Evolutionary conservation across 495 filamentous ascomycete genomes (phyloP).

Genomic region (Chaetomidium leptoderma): DNA sequence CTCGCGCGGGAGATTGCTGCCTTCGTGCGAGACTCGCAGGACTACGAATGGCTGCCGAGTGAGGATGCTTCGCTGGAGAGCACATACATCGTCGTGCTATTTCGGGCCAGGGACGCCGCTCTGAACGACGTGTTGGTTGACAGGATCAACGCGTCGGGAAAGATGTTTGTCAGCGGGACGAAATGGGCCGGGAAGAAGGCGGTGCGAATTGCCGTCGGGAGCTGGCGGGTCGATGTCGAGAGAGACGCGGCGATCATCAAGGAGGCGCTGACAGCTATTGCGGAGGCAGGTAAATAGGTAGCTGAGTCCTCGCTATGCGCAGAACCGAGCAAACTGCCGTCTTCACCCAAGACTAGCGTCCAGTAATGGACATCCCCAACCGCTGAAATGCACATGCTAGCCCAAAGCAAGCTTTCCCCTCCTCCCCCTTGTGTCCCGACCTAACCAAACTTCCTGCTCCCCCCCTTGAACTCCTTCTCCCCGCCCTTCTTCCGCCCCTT

Average conservation of each 20-base stretch:
- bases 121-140: constrained; percentile 62
- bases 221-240: constrained; percentile 65
- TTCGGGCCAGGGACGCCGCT: constrained; percentile 64
- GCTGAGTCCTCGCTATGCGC: background rate
- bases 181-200: constrained; percentile 68
- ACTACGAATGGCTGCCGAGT: constrained; percentile 64
- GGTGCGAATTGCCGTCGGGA: constrained; percentile 75
- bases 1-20: constrained; percentile 64
- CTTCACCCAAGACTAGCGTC: too few relatives aligned
- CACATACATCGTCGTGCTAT: constrained; percentile 75
- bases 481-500: constrained; percentile 41
- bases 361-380: too few relatives aligned
- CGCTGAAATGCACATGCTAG: too few relatives aligned
- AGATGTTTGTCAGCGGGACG: constrained; percentile 81
- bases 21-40: constrained; percentile 52
- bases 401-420: background rate
- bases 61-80: constrained; percentile 23
- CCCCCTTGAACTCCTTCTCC: constrained; percentile 36
- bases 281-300: background rate
- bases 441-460: constrained; percentile 49
- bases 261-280: constrained; percentile 41
- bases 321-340: background rate
- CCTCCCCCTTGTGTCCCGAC: background rate
- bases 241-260: constrained; percentile 52
- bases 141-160: constrained; percentile 67